Evolutionary conservation across 176 grass and related monocot species (phyloP), one percentile per base, ranked within the genome.

Genomic region (Bolboschoenus planiculmis): DNA sequence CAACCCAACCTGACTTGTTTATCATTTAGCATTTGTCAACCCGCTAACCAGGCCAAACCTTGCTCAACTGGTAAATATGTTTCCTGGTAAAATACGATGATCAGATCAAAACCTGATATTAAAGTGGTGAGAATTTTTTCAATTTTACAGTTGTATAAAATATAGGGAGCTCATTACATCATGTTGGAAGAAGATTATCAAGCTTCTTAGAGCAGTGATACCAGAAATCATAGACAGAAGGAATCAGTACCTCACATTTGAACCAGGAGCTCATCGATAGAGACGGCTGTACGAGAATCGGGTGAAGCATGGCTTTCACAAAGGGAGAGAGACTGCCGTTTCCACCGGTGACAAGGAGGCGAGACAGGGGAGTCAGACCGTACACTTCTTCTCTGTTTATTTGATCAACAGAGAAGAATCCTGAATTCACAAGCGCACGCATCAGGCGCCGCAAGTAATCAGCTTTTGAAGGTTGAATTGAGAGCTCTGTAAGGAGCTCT

Each of bases 191-290:
- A 42, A 8, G 23, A 70, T 40, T 43, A 24, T 73, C 39, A 47
- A 20, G 21, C 68, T 43, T 21, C 27, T 44, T 27, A 50, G 47
- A 50, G 11, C 47, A 50, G 47, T 44, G 1, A 27, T 47, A 27
- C 10, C n/a, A 44, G 40, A 47, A 47, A 46, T 21, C 7, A 70
- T 9, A 42, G 10, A 23, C n/a, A n/a, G n/a, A 71, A 21, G 66
- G 9, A 64, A 74, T 36, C 6, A 4, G 21, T 81, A 62, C 78
- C 81, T 84, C 63, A 30, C 47, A 36, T 67, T 54, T 67, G 74
- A 94, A 91, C 87, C 89, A 91, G 11, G 85, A 84, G 47, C 82
- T 85, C 57, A 94, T 83, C 3, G 84, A 84, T 47, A 89, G 58
- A 56, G 84, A 87, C 39, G 89, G 87, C 0, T 74, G 72, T 53